A percentile compares a stretch with the other conserved stretches of the same genome.
Conservation (phyloP, 257 asterid genomes). For the Solanum peruvianum region DNA sequence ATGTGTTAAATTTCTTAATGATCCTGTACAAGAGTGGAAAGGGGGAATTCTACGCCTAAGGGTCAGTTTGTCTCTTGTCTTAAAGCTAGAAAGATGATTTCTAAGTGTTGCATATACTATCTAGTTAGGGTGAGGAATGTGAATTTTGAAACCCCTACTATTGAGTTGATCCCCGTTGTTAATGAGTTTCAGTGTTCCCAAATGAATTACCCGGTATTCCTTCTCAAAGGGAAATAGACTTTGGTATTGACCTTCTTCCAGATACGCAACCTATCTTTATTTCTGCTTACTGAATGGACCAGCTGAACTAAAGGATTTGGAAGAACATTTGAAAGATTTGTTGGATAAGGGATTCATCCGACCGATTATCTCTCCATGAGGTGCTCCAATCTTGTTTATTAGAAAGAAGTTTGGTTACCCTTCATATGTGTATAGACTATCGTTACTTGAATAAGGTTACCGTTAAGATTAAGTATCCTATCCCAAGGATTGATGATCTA, state of each 20-base stretch:
- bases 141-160: background rate
- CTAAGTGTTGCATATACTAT: no score
- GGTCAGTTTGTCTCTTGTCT: no score
- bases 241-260: background rate
- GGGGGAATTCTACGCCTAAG: no score
- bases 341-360: background rate
- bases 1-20: no score
- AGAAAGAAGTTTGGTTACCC: background rate
- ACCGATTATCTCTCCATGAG: background rate
- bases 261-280: background rate
- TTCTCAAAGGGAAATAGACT: no score
- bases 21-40: no score
- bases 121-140: background rate
- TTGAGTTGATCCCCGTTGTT: background rate
- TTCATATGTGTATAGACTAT: background rate
- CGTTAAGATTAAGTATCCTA: background rate
- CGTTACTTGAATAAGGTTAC: no score
- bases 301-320: no score
- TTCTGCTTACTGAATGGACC: no score
- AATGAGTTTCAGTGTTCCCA: background rate
- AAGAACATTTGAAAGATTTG: no score
- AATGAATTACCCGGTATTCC: background rate
- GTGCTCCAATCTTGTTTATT: background rate
- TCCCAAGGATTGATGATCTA: background rate
- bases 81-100: no score